Base-by-base conservation (phyloP, 2,329 filamentous ascomycete species). In the Penicillium sp. region DNA sequence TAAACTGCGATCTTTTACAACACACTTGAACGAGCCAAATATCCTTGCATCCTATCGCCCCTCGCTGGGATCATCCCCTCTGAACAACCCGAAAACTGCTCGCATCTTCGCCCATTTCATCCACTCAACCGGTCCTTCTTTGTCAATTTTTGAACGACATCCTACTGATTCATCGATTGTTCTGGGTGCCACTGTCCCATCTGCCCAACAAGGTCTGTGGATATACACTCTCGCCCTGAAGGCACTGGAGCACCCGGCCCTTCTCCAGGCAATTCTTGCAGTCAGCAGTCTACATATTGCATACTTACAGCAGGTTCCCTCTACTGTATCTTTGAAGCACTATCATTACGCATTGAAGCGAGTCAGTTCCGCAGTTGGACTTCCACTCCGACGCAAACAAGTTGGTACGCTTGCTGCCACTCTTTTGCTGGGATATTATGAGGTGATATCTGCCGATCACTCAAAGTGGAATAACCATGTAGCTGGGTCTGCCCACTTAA, bases 391-490 rank as follows among this genome's bases (percentile, higher is more conserved):
- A 64, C 85, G 92, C 49, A 86, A 87, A 8, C 86, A 91, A 52
- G 84, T 91, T 8, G 86, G 90, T 1, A 97, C 92, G 0, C 78
- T 97, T n/a, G 93, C 92, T 7, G 92, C 92, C 2, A 92, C 91
- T 0, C 79, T 97, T 34, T 78, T 97, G 7, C 81, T 99, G 7
- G 91, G 87, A 0, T 97, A 92, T 71, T 97, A 96, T 67, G 94
- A 97, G 71, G 90, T 97, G 16, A 94, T 93, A 87, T 89, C 89
- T 34, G 93, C 92, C 21, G 93, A 99, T 62, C 93, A 97, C 66
- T 86, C 89, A 52, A 96, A 96, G 71, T 99, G 94, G 94, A 94
- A 90, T 67, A 93, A 90, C 58, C 94, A 97, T 74, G 79, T 97
- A 36, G 85, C 90, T 45, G 94, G 94, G 11, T 90, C 91, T 9